Evolutionary conservation across 306 rosid species (phyloP).

Genomic region (Alnus glutinosa): DNA sequence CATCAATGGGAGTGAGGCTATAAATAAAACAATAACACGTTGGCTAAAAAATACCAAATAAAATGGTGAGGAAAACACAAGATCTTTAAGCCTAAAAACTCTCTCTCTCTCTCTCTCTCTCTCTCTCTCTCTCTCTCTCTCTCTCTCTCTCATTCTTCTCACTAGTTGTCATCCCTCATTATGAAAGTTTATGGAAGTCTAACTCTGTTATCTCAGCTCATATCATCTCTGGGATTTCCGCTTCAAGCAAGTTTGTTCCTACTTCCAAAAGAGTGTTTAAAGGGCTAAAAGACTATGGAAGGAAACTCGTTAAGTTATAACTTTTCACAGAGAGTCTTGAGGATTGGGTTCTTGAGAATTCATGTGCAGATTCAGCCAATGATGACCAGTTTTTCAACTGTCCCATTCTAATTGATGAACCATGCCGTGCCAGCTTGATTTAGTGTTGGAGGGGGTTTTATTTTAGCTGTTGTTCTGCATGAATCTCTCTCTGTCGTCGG

Average conservation of each 20-base stretch:
- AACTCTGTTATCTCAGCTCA: constrained; percentile 61
- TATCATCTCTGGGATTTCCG: constrained; percentile 58
- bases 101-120: too few species aligned
- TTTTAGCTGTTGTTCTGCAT: constrained; percentile 80
- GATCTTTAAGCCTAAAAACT: too few species aligned
- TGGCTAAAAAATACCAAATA: too few species aligned
- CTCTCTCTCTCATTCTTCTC: too few species aligned
- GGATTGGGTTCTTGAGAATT: constrained; percentile 76
- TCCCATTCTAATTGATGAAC: constrained; percentile 67
- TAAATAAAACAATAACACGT: too few species aligned
- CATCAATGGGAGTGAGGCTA: too few species aligned
- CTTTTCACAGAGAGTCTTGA: constrained; percentile 58
- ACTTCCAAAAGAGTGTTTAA: constrained; percentile 65
- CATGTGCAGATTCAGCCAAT: constrained; percentile 44
- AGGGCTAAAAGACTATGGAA: constrained; percentile 72
- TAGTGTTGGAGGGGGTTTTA: constrained; percentile 79
- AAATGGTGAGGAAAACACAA: too few species aligned
- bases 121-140: too few species aligned
- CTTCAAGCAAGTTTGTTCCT: constrained; percentile 39
- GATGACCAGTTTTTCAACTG: constrained; percentile 52
- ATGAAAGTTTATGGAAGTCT: constrained; percentile 82
- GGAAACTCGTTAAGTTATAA: constrained; percentile 66
- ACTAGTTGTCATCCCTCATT: too few species aligned
- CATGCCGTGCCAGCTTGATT: constrained; percentile 74
- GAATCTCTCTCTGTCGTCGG: too few species aligned